Percentiles rank a stretch among this genome's conserved stretches.
phyloP scores from a whole-genome alignment of 441 rosid genomes.

The Capsella rubella region DNA sequence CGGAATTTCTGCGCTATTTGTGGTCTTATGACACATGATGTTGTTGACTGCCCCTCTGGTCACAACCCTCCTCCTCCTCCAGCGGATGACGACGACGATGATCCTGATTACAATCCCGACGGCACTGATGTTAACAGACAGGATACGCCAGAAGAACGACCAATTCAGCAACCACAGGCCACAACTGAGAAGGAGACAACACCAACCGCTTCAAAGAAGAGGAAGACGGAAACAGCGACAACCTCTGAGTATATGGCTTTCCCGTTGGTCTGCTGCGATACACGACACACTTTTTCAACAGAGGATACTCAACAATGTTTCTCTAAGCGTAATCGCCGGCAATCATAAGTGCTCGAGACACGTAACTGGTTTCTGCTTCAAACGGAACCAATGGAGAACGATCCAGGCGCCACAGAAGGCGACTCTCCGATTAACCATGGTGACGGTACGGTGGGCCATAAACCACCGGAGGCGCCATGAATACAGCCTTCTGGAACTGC shows the following conservation, averaged over 20 bases:
- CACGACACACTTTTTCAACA: neutral
- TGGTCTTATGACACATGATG: neutral
- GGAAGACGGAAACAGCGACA: neutral
- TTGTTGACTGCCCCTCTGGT: neutral
- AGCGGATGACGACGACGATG: too few relatives aligned
- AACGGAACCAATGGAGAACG: neutral
- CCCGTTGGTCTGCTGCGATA: neutral
- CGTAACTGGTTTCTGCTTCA: neutral
- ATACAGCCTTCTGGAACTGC: neutral
- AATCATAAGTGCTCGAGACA: fast-evolving
- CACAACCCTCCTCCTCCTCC: too few relatives aligned
- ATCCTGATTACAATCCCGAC: too few relatives aligned
- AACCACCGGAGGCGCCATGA: neutral
- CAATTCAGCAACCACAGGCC: too few relatives aligned
- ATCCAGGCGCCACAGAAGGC: too few relatives aligned
- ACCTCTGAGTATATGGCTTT: too few relatives aligned
- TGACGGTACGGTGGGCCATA: neutral
- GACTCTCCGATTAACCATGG: too few relatives aligned
- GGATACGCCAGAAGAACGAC: too few relatives aligned
- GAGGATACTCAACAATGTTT: neutral
- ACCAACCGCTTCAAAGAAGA: neutral
- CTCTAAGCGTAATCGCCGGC: neutral
- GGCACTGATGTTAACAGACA: too few relatives aligned
- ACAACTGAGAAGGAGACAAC: too few relatives aligned
- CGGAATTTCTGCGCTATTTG: neutral